phyloP scores from a whole-genome alignment of 73 alveolate species.

The Blepharisma stoltei region DNA sequence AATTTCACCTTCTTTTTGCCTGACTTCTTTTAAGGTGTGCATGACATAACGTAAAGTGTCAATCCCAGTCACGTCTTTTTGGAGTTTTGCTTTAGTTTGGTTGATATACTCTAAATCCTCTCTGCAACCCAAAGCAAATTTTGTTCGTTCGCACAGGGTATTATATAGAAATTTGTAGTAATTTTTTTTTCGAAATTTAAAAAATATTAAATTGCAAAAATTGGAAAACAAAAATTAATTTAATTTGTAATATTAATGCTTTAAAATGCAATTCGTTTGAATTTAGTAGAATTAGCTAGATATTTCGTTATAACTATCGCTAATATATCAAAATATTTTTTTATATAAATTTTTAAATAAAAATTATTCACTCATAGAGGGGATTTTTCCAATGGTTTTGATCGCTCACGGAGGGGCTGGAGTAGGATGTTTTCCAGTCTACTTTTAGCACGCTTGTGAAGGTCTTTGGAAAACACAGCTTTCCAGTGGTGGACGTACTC shows the following conservation, averaged over 20 bases:
- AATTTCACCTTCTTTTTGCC: conserved; percentile 96
- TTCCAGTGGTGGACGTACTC: conserved; percentile 71
- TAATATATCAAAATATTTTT: no score
- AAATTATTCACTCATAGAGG: not conserved
- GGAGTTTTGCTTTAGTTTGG: conserved; percentile 39
- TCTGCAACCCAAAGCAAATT: no score
- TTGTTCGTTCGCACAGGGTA: not conserved
- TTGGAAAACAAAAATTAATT: no score
- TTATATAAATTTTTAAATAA: not conserved
- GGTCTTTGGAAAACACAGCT: conserved; percentile 77
- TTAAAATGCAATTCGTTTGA: no score
- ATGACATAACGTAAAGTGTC: conserved; percentile 98
- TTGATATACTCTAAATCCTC: conserved; percentile 21
- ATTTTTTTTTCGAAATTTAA: no score
- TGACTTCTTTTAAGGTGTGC: conserved; percentile 95
- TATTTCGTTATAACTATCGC: no score
- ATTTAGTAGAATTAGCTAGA: no score
- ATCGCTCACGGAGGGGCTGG: no score
- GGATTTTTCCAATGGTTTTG: no score
- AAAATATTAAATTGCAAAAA: not conserved
- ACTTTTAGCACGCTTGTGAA: conserved; percentile 92
- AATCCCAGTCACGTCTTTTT: conserved; percentile 86
- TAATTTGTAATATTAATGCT: no score
- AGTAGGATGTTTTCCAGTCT: conserved; percentile 77
- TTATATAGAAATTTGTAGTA: not conserved